These are phyloP conservation scores for Lichtheimia ramosa DNA, from an alignment of 371 early-diverging fungal species.

Conservation along the genomic window DNA sequence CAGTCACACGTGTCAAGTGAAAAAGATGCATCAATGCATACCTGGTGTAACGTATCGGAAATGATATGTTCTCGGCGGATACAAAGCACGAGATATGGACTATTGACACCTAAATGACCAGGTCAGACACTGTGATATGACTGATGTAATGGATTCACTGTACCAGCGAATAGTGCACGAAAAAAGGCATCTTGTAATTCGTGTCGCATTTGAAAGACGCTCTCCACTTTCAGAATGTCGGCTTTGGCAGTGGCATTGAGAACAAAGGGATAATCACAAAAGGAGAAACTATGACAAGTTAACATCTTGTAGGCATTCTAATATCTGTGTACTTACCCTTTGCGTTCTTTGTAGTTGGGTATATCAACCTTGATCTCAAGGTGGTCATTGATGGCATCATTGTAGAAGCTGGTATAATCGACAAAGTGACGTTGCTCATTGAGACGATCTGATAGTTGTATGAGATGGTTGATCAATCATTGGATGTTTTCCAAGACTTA, in stretches of 20 bases:
- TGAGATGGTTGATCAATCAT: not conserved
- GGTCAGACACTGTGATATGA: not conserved
- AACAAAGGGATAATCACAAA: conserved; percentile 80
- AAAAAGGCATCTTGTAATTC: conserved; percentile 78
- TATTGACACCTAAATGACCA: conserved; percentile 68
- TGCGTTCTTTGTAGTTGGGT: conserved; percentile 70
- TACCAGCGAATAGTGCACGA: conserved; percentile 78
- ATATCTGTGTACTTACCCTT: conserved; percentile 38
- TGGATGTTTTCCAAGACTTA: conserved; percentile 16
- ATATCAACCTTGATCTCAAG: conserved; percentile 85
- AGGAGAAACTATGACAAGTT: conserved; percentile 58
- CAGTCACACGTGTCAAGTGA: not conserved
- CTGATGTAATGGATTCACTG: not conserved
- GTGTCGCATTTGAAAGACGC: conserved; percentile 77
- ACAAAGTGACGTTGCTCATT: conserved; percentile 52
- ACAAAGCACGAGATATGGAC: conserved; percentile 85
- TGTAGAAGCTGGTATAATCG: conserved; percentile 68
- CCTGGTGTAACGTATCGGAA: conserved; percentile 75
- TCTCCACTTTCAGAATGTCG: conserved; percentile 80
- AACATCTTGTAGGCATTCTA: not conserved
- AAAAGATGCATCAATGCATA: conserved; percentile 3
- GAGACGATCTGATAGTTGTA: conserved; percentile 29
- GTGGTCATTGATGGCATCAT: conserved; percentile 69
- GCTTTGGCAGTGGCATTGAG: conserved; percentile 78
- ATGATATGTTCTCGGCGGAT: conserved; percentile 77